Evolutionary conservation across 83 land plant species (phyloP).

Genomic region (Picea abies): DNA sequence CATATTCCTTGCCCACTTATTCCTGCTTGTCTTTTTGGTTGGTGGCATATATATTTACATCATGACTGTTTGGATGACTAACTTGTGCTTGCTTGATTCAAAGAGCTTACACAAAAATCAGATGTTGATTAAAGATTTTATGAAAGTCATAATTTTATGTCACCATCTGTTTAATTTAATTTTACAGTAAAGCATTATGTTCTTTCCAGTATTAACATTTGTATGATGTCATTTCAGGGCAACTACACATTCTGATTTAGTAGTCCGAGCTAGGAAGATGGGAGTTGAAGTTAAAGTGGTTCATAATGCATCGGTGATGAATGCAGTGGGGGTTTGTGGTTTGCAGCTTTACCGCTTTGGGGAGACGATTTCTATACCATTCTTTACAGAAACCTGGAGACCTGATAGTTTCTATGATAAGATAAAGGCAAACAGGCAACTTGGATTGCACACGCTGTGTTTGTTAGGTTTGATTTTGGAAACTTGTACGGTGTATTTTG

Average conservation of each 20-base stretch:
- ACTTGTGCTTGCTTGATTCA: not conserved
- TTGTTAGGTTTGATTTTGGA: constrained; percentile 62
- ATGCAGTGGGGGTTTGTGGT: constrained; percentile 97
- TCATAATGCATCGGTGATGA: constrained; percentile 98
- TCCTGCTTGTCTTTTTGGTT: not conserved
- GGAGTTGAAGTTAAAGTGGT: constrained; percentile 87
- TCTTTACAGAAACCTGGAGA: constrained; percentile 98
- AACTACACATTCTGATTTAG: constrained; percentile 95
- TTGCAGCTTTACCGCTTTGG: constrained; percentile 98
- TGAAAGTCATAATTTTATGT: not conserved
- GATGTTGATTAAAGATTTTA: not conserved
- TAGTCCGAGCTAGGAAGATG: constrained; percentile 85
- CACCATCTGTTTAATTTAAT: not conserved
- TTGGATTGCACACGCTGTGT: constrained; percentile 96
- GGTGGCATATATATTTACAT: not conserved
- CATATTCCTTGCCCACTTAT: constrained; percentile 1
- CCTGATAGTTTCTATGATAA: constrained; percentile 97
- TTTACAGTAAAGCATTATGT: not conserved
- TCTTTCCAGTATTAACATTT: not conserved
- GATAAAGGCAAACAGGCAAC: constrained; percentile 68
- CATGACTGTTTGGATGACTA: not conserved
- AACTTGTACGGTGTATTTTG: not conserved
- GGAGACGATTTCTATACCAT: constrained; percentile 96
- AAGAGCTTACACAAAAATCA: not conserved
- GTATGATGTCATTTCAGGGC: constrained; percentile 56